phyloP scores from a whole-genome alignment of 2,329 filamentous ascomycete genomes.

The Trichoderma lentiforme region DNA sequence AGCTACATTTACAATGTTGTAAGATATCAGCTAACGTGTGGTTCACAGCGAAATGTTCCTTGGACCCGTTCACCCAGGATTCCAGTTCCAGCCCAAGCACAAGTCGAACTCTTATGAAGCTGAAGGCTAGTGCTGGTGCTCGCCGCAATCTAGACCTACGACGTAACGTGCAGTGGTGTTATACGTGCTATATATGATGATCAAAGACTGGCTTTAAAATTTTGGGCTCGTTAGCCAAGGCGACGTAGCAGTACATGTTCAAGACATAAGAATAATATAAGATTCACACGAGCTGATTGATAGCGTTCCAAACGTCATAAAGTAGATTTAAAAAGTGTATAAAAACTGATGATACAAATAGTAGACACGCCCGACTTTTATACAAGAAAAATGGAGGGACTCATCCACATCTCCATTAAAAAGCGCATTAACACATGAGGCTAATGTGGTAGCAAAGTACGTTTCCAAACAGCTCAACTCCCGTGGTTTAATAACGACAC shows the following conservation, averaged over 20 bases:
- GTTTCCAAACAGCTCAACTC: neutral
- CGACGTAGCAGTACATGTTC: neutral
- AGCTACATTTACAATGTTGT: neutral
- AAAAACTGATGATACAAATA: conserved; percentile 7
- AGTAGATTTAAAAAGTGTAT: neutral
- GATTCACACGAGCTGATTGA: neutral
- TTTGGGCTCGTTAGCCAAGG: neutral
- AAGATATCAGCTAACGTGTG: neutral
- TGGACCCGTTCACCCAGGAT: conserved; percentile 82
- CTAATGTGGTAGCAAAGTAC: conserved; percentile 3
- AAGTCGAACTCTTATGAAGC: conserved; percentile 90
- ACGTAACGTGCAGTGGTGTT: neutral
- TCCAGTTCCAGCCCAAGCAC: conserved; percentile 96
- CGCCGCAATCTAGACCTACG: neutral
- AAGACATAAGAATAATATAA: neutral
- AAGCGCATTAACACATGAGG: conserved; percentile 6
- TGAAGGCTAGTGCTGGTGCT: conserved; percentile 49
- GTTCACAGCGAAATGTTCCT: conserved; percentile 87
- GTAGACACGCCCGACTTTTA: conserved; percentile 6
- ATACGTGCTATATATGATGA: neutral
- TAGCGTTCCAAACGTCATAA: neutral
- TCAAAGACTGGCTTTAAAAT: neutral
- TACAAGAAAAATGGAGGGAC: neutral
- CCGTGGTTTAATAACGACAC: neutral
- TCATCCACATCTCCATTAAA: neutral